These are phyloP conservation scores for Chiua virens DNA, from an alignment of 768 basidiomycete genomes.

Conservation along the genomic window DNA sequence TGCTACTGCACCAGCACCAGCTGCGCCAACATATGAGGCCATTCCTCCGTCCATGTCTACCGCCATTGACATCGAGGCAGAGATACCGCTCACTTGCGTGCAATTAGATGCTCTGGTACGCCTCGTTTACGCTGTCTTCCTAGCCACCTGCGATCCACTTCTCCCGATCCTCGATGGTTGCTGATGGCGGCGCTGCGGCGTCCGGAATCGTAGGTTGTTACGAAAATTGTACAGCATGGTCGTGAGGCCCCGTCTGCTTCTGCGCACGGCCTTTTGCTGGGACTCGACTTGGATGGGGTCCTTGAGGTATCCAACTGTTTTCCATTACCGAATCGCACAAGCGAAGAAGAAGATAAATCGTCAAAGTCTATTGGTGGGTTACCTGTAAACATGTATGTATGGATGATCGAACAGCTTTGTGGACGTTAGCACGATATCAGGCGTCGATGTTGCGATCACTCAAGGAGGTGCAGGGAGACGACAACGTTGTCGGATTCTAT, in stretches of 20 bases:
- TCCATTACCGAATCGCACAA: conserved; percentile 69
- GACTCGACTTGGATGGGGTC: conserved; percentile 88
- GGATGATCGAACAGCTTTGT: not conserved
- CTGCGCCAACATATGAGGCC: conserved; percentile 73
- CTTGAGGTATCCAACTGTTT: conserved; percentile 93
- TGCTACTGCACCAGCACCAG: conserved; percentile 56
- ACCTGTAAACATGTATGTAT: conserved; percentile 3
- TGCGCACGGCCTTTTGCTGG: conserved; percentile 83
- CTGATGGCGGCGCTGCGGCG: conserved; percentile 14
- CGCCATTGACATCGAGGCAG: conserved; percentile 90
- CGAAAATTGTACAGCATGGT: conserved; percentile 92
- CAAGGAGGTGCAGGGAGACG: conserved; percentile 88
- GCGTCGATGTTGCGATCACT: conserved; percentile 81
- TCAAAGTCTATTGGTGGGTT: conserved; percentile 68
- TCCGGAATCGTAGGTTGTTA: conserved; percentile 62
- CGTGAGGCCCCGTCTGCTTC: conserved; percentile 72
- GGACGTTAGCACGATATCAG: conserved; percentile 69
- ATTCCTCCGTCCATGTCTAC: conserved; percentile 93
- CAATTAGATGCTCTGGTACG: conserved; percentile 87
- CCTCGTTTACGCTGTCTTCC: conserved; percentile 6
- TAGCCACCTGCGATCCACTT: conserved; percentile 1
- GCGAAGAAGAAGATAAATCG: conserved; percentile 83
- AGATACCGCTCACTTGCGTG: conserved; percentile 75
- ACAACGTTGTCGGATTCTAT: conserved; percentile 93
- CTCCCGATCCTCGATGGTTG: not conserved